Conservation (phyloP, 768 basidiomycete species). For the Boletus subcaerulescens region DNA sequence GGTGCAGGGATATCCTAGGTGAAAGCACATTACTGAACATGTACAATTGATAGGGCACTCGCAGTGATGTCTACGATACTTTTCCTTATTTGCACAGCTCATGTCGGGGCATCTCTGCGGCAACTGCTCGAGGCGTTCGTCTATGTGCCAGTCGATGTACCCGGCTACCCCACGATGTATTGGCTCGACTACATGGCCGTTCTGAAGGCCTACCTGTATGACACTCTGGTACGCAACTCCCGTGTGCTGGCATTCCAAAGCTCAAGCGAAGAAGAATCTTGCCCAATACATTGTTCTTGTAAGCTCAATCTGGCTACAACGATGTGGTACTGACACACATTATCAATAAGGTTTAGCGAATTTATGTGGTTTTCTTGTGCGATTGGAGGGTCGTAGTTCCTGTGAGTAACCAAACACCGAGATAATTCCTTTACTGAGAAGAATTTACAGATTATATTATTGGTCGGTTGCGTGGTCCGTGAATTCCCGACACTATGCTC, state of each 20-base stretch:
- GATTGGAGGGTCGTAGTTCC: not conserved
- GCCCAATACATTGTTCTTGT: not conserved
- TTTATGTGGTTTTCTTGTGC: not conserved
- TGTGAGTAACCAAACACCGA: not conserved
- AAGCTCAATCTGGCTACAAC: not conserved
- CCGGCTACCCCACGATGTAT: not conserved
- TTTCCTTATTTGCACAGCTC: constrained; percentile 1
- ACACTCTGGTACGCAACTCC: not conserved
- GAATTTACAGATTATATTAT: not conserved
- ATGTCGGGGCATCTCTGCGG: too few species aligned
- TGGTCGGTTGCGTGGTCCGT: not conserved
- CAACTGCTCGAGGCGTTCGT: constrained; percentile 1
- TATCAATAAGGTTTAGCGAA: not conserved
- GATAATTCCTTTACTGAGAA: not conserved
- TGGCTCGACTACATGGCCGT: not conserved
- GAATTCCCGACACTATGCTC: not conserved
- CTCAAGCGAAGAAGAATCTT: not conserved
- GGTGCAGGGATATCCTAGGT: not conserved
- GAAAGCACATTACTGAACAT: not conserved
- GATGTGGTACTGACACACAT: too few species aligned
- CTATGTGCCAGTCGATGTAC: not conserved
- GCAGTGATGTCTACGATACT: not conserved
- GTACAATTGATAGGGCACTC: not conserved
- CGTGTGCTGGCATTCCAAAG: not conserved
- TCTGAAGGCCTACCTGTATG: not conserved